Evolutionary conservation across 352 stramenopile species (phyloP), one percentile per base, ranked within the genome.

Genomic region (Thraustotheca clavata): DNA sequence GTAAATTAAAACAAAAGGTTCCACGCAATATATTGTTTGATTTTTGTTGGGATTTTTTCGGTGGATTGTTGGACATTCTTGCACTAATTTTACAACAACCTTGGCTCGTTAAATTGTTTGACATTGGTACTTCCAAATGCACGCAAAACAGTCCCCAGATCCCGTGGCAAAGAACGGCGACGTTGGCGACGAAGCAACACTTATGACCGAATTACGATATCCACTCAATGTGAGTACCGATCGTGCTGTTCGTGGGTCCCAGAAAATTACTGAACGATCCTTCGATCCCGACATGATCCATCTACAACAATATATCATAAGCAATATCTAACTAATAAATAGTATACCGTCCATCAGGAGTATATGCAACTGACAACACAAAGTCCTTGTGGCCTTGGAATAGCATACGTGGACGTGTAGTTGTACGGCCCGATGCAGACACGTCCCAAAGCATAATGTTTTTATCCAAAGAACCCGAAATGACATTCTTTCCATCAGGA

Each of bases 381-480:
- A 91, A 91, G 71, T 91, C 84, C 54, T 91, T 91, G 75, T 94
- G 84, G 24, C 82, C 84, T 69, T 91, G 80, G 74, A 91, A 94
- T 27, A 94, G 70, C 79, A 91, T 90, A n/a, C 84, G 84, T 7
- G 84, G 84, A 29, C 80, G 77, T 50, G 82, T 89, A 11, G 84
- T 89, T 22, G 84, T 89, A 52, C 80, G 82, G 47, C 82, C 84
- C 59, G 89, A 82, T 0, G 80, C 82, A 49, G 76, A 84, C 32
- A 91, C 83, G 52, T 91, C 84, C 84, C 84, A 94, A 22, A 94
- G 67, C 84, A 91, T 94, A 49, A 94, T 90, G 69, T 88, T 91
- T 60, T 79, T 74, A 70, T 94, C 84, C 26, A 91, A 73, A 34
- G 82, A 91, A 16, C 84, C 84, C 16, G 84, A 94, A 63, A 94